These are phyloP conservation scores for Yarrowia bubula DNA, from an alignment of 805 yeast genomes.

Conservation along the genomic window DNA sequence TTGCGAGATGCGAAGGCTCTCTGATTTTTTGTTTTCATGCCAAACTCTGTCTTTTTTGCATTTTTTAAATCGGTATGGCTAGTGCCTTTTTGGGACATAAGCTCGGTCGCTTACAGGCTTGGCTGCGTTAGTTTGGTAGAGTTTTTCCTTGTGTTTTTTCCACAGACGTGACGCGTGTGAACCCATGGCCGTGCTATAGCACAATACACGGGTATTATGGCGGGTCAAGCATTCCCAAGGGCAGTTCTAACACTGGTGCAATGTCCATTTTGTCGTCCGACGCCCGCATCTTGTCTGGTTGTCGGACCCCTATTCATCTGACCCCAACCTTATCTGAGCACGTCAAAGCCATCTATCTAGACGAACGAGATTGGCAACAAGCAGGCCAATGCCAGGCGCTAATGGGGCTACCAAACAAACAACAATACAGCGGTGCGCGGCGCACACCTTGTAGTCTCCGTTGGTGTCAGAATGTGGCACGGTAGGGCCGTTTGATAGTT, in stretches of 20 bases:
- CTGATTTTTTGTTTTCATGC: neutral
- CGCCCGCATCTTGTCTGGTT: no score
- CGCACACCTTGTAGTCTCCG: no score
- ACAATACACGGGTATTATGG: no score
- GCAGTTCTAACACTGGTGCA: no score
- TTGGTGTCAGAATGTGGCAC: neutral
- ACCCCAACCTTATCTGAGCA: neutral
- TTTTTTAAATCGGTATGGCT: slow-evolving; percentile 18
- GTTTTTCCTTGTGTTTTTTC: slow-evolving; percentile 1
- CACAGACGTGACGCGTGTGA: neutral
- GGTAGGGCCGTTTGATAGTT: no score
- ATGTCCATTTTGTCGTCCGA: no score
- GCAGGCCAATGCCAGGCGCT: neutral
- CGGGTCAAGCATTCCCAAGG: no score
- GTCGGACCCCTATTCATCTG: neutral
- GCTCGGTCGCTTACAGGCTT: slow-evolving; percentile 22
- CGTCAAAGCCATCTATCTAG: slow-evolving; percentile 14
- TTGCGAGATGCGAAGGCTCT: neutral
- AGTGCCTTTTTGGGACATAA: slow-evolving; percentile 12
- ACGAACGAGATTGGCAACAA: slow-evolving; percentile 13
- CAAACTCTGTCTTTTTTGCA: neutral
- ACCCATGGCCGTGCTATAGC: no score
- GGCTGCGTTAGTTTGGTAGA: slow-evolving; percentile 13
- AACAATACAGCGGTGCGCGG: neutral
- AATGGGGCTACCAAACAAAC: neutral